Base-by-base conservation (phyloP, 2,329 filamentous ascomycete genomes). In the Sodiomyces alkalinus region DNA sequence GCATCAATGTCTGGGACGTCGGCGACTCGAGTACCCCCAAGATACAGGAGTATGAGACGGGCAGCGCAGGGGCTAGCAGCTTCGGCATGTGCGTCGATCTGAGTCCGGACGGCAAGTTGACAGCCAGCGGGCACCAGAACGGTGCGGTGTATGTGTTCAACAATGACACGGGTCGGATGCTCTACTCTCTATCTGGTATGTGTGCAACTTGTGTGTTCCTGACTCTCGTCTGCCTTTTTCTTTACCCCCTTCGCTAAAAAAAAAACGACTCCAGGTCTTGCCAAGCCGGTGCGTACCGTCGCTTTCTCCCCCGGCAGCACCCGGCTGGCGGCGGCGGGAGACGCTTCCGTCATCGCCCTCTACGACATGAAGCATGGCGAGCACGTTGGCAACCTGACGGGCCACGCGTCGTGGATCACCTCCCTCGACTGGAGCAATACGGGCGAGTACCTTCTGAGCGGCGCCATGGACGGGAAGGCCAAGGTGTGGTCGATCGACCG, bases 401-500 rank as follows among this genome's bases (percentile, higher is more conserved):
- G 79, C 1, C 81, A 87, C 48, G 67, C 71, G 1, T 78, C 81
- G 5, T 98, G 87, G 90, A 75, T 98, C 39, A 80, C 87, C 35
- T 79, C 79, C 18, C 61, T 96, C 23, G 83, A 93, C 49, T 98
- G 87, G 83, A 96, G 78, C 49, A 72, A 81, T 45, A 92, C 80
- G 4, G 90, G 90, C 26, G 87, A 96, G 54, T 93, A 81, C 50
- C 60, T 98, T 9, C 63, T 96, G 3, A 92, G 80, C 45, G 82
- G 83, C 26, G 74, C 80, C 2, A 83, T 92, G 50, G 86, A 96
- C 46, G 87, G 90, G 20, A 94, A 92, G 52, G 82, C 80, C 35
- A 94, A 93, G 54, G 80, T 96, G 17, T 98, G 90, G 90, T 87
- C 82, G 17, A 70, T 94, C 33, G 85, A 93, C 43, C 70, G 75